Evolutionary conservation across 2,329 filamentous ascomycete species (phyloP).

Genomic region (Trichophyton equinum): DNA sequence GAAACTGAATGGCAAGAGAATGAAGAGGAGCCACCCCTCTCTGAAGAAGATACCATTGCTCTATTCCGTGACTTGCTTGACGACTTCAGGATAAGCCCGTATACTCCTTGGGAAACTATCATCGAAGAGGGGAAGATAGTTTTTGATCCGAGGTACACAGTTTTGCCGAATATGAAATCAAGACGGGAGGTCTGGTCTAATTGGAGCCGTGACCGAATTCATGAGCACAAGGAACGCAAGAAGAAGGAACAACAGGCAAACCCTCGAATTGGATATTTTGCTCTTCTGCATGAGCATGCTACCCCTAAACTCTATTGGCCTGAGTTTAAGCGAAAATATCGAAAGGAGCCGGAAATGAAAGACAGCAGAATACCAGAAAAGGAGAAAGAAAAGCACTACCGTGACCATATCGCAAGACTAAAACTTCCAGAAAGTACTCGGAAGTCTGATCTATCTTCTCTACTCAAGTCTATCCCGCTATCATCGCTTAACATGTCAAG

Average conservation of each 20-base stretch:
- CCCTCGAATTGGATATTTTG: constrained; percentile 68
- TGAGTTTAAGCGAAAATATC: constrained; percentile 86
- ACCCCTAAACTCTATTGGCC: constrained; percentile 93
- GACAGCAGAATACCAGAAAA: constrained; percentile 34
- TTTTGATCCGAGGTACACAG: constrained; percentile 76
- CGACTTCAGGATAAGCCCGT: constrained; percentile 72
- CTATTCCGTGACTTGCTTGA: constrained; percentile 79
- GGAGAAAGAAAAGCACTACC: constrained; percentile 38
- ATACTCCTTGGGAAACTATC: constrained; percentile 80
- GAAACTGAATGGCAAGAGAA: constrained; percentile 45
- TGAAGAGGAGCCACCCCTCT: constrained; percentile 56
- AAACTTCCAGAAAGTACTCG: constrained; percentile 35
- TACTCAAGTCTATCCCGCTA: constrained; percentile 34
- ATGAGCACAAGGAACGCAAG: constrained; percentile 56
- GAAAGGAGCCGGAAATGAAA: constrained; percentile 64
- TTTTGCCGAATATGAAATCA: constrained; percentile 65
- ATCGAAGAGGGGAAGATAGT: constrained; percentile 71
- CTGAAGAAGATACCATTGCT: constrained; percentile 60
- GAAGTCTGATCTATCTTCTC: constrained; percentile 34
- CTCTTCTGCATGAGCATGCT: constrained; percentile 67
- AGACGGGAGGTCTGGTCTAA: constrained; percentile 71
- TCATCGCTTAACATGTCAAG: constrained; percentile 30
- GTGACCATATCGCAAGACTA: constrained; percentile 35
- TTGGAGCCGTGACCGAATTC: constrained; percentile 70
- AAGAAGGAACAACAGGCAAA: constrained; percentile 69